Percentiles rank a stretch among this genome's conserved stretches.
Conservation (phyloP, 108 stramenopile species). For the Epithemia pelagica region DNA sequence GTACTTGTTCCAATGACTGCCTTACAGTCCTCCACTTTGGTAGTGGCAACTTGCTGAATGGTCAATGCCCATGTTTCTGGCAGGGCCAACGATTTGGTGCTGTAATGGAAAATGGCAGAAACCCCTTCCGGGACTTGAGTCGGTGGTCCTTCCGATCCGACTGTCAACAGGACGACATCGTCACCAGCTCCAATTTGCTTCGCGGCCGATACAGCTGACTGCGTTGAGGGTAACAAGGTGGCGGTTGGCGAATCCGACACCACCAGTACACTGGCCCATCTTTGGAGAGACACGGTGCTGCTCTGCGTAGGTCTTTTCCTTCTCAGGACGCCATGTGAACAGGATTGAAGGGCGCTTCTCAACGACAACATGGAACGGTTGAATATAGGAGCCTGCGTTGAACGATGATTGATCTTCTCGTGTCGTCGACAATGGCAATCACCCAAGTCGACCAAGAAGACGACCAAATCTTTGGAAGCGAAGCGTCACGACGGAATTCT, state of each 20-base stretch:
- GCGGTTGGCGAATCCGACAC: constrained; percentile 50
- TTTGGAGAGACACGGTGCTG: constrained; percentile 6
- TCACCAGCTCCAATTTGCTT: constrained; percentile 22
- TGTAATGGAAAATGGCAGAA: constrained; percentile 44
- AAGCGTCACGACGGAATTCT: too few species aligned
- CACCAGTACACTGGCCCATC: constrained; percentile 58
- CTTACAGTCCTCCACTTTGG: constrained; percentile 47
- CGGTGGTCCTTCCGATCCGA: constrained; percentile 36
- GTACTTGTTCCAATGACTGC: constrained; percentile 71
- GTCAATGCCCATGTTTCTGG: constrained; percentile 65
- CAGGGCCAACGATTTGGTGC: constrained; percentile 1
- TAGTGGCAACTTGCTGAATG: constrained; percentile 33
- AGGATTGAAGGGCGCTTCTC: background rate
- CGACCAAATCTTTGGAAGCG: too few species aligned
- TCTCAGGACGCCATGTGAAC: background rate
- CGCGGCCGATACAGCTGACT: constrained; percentile 68
- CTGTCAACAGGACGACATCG: constrained; percentile 52
- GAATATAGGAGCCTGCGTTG: too few species aligned
- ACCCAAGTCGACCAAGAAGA: too few species aligned
- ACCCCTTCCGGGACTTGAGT: constrained; percentile 54
- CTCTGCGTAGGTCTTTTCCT: background rate
- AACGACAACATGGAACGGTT: too few species aligned
- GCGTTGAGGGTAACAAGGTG: constrained; percentile 32
- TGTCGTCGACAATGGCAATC: too few species aligned
- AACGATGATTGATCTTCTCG: too few species aligned